phyloP scores from a whole-genome alignment of 2,329 filamentous ascomycete species.

The Onygenales sp. region DNA sequence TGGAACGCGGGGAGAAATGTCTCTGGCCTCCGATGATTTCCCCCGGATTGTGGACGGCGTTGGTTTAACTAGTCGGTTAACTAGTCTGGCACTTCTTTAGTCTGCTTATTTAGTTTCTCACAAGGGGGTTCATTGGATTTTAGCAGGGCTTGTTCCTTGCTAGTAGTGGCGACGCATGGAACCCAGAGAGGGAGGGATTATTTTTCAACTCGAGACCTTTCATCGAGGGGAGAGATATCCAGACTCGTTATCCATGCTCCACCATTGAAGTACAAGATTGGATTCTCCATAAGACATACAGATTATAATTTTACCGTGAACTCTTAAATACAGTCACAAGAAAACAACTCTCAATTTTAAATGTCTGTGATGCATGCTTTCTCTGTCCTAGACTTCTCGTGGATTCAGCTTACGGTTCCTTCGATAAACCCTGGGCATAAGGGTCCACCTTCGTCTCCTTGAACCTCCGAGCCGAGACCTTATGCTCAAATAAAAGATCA shows the following conservation, averaged over 20 bases:
- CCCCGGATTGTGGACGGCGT: neutral
- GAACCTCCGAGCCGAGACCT: slow-evolving; percentile 30
- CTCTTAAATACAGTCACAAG: neutral
- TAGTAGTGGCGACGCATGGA: no score
- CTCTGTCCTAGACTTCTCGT: neutral
- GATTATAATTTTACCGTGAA: neutral
- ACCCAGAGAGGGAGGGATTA: no score
- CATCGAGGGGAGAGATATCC: neutral
- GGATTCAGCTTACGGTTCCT: neutral
- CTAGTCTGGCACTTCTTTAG: neutral
- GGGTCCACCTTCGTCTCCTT: slow-evolving; percentile 23
- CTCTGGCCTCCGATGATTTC: neutral
- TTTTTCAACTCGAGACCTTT: neutral
- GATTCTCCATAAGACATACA: neutral
- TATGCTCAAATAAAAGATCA: slow-evolving; percentile 32
- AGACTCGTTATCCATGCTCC: neutral
- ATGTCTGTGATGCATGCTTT: neutral
- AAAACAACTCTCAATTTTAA: neutral
- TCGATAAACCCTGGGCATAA: slow-evolving; percentile 13
- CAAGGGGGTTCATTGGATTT: no score
- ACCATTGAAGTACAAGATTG: neutral
- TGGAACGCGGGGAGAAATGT: neutral
- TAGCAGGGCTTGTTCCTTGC: no score
- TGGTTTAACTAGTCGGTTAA: neutral
- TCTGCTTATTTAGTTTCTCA: no score